These are phyloP conservation scores for Zymoseptoria pseudotritici DNA, from an alignment of 2,329 filamentous ascomycete species.

Conservation along the genomic window DNA sequence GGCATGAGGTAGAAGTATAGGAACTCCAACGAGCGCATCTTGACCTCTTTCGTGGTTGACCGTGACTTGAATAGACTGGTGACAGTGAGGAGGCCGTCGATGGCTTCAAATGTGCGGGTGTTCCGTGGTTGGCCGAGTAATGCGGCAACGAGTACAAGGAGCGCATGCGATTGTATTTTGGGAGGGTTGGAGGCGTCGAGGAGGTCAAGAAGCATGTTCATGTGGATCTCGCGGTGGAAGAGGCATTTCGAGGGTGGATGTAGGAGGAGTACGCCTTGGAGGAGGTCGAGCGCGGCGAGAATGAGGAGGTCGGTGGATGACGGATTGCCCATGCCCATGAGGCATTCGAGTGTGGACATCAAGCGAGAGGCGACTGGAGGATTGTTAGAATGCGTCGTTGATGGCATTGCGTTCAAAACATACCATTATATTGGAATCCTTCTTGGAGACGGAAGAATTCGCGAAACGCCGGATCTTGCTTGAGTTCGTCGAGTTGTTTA, in stretches of 20 bases:
- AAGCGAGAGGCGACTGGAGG: constrained; percentile 67
- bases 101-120: constrained; percentile 82
- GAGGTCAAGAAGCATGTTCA: constrained; percentile 94
- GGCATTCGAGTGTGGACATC: constrained; percentile 74
- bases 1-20: constrained; percentile 98
- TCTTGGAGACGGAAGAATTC: constrained; percentile 97
- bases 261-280: constrained; percentile 79
- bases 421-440: constrained; percentile 92
- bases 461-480: constrained; percentile 78
- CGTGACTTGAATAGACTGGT: constrained; percentile 89
- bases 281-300: constrained; percentile 75
- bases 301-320: constrained; percentile 84
- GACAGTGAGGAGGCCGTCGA: constrained; percentile 85
- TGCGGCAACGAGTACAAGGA: constrained; percentile 82
- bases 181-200: constrained; percentile 86
- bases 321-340: constrained; percentile 73
- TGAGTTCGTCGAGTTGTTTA: constrained; percentile 63
- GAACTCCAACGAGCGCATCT: constrained; percentile 93
- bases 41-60: constrained; percentile 77
- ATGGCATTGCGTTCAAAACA: constrained; percentile 9
- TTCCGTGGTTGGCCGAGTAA: constrained; percentile 81
- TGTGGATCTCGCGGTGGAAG: constrained; percentile 83
- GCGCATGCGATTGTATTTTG: constrained; percentile 80
- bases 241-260: constrained; percentile 84
- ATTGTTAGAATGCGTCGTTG: neutral